A percentile compares a stretch with the other conserved stretches of the same genome.
Conservation (phyloP, 2,329 filamentous ascomycete genomes). For the Stemphylium beticola region DNA sequence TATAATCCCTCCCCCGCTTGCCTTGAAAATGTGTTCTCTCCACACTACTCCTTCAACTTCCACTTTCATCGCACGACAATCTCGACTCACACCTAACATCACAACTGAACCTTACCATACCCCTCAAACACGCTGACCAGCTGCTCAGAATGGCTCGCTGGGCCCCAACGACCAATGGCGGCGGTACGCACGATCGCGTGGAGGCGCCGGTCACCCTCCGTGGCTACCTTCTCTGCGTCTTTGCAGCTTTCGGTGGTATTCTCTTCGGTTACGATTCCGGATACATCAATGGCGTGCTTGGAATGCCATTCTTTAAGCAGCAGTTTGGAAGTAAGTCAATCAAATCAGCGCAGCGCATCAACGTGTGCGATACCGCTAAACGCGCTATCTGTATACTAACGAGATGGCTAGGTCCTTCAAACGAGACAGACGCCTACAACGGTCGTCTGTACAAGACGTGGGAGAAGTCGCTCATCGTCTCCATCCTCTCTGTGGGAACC, state of each 20-base stretch:
- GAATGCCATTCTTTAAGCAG: conserved; percentile 47
- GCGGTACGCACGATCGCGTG: conserved; percentile 59
- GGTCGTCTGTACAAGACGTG: conserved; percentile 43
- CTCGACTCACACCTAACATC: neutral
- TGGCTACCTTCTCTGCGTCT: conserved; percentile 54
- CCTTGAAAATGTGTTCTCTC: neutral
- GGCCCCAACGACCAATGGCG: conserved; percentile 25
- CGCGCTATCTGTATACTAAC: neutral
- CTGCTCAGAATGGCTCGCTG: conserved; percentile 32
- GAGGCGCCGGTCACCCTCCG: conserved; percentile 57
- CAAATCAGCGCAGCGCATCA: neutral
- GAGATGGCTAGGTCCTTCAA: conserved; percentile 56
- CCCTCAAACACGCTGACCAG: conserved; percentile 1
- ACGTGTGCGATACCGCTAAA: neutral
- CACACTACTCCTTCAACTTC: neutral
- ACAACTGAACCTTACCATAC: neutral
- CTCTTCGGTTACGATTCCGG: conserved; percentile 82
- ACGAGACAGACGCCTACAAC: conserved; percentile 48
- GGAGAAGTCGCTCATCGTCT: conserved; percentile 76
- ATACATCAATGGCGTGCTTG: conserved; percentile 72
- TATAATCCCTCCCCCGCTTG: conserved; percentile 6
- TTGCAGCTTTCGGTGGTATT: conserved; percentile 63
- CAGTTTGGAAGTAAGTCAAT: conserved; percentile 49
- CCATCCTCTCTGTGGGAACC: conserved; percentile 84
- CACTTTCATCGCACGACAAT: neutral